Base-by-base conservation (phyloP, 768 basidiomycete genomes). In the Polyporus arcularius region DNA sequence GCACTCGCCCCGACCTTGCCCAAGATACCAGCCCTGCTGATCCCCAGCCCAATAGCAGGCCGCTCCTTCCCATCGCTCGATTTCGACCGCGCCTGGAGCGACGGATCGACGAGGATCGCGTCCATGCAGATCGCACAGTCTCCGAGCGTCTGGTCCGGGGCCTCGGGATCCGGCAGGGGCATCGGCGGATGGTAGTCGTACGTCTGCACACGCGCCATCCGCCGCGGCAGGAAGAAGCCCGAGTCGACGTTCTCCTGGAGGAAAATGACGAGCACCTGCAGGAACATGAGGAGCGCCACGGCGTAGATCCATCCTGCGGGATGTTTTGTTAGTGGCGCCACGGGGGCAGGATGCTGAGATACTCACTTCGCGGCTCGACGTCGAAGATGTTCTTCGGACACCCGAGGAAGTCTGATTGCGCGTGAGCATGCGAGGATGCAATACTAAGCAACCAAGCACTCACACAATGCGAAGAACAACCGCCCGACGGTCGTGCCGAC, bases 361-460 rank as follows among this genome's bases (percentile, higher is more conserved):
- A 78, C 87, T 61, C 69, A 94, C 92, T 70, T 61, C 87, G 81
- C 14, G 89, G 84, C 63, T 90, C 82, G 15, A 93, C 80, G 60
- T 96, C 93, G 58, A 96, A 79, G 6, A 96, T 89, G 68, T 96
- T 97, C 69, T 85, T 85, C 0, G 93, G 90, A 69, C 91, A 96
- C 1, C 80, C 81, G 69, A 95, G 76, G 65, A 90, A 90, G 70
- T 96, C 94, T 96, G 63, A 4, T 31, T 12, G 16, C n/a, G 3
- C 10, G 53, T 55, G n/a, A 41, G 40, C 32, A 35, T 3, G 35
- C 35, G 7, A 6, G 35, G 35, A 45, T 45, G n/a, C 2, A 1
- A 16, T 5, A 32, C 18, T 46, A 60, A 14, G 66, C 50, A n/a
- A 14, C 21, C 15, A 31, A 8, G 14, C 10, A 75, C 92, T 78